Percentiles rank a stretch among this genome's conserved stretches.
Evolutionary conservation across 371 early-diverging fungal species (phyloP).

Genomic region (Mortierella sp.): DNA sequence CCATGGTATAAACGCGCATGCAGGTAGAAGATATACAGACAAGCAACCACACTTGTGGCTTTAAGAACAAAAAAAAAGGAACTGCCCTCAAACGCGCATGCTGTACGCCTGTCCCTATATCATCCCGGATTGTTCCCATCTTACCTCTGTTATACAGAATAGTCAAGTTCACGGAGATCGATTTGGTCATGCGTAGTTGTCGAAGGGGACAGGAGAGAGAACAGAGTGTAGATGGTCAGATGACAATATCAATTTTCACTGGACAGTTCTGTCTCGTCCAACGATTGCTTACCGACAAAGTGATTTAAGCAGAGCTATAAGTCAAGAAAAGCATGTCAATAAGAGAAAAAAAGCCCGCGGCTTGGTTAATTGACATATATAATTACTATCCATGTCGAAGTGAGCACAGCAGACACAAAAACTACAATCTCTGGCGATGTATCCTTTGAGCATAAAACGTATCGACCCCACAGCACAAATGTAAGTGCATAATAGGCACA

Average conservation of each 20-base stretch:
- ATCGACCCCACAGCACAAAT: too few species aligned
- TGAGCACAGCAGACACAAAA: too few species aligned
- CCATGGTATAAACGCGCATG: neutral
- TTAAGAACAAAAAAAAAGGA: neutral
- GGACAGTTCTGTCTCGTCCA: too few species aligned
- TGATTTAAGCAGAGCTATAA: conserved; percentile 53
- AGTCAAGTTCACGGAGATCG: neutral
- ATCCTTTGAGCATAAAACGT: too few species aligned
- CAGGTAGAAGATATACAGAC: neutral
- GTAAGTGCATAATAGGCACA: too few species aligned
- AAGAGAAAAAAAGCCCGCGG: neutral
- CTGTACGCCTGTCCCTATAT: neutral
- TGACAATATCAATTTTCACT: neutral
- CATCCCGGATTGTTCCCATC: neutral
- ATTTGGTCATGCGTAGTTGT: neutral
- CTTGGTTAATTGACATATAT: conserved; percentile 2
- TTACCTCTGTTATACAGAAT: conserved; percentile 36
- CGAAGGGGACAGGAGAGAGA: too few species aligned
- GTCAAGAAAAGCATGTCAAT: neutral
- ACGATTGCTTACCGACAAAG: conserved; percentile 46
- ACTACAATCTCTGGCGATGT: too few species aligned
- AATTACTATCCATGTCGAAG: neutral
- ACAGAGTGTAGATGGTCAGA: neutral
- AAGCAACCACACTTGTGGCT: neutral
- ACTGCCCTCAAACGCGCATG: neutral